A percentile compares a stretch with the other conserved stretches of the same genome.
These are phyloP conservation scores for Pseudocercospora fijiensis DNA, from an alignment of 2,329 filamentous ascomycete genomes.

Conservation along the genomic window DNA sequence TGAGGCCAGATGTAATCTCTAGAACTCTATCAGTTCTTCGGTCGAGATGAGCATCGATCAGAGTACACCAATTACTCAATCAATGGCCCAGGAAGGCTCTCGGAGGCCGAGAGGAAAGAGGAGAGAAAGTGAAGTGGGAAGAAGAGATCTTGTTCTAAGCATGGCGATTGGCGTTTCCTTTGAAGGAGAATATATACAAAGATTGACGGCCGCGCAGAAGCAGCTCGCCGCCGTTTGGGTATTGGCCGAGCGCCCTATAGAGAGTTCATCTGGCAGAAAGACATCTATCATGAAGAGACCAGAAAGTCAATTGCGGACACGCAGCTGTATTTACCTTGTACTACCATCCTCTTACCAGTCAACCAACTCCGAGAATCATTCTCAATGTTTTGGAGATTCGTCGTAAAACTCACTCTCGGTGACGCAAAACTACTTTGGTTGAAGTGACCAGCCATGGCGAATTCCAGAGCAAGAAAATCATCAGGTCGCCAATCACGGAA, in stretches of 20 bases:
- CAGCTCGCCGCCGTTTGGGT: neutral
- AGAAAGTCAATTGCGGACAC: neutral
- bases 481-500: too few species aligned
- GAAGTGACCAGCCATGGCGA: neutral
- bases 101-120: neutral
- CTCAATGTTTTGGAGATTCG: too few species aligned
- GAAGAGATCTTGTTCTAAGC: neutral
- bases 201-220: neutral
- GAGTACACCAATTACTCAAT: neutral
- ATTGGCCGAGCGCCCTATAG: neutral
- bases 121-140: neutral
- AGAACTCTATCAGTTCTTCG: neutral
- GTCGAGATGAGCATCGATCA: neutral
- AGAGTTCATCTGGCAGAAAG: neutral
- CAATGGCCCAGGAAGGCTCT: neutral
- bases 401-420: neutral
- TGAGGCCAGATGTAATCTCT: neutral
- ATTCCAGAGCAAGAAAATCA: neutral
- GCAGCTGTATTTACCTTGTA: neutral
- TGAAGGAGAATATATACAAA: neutral
- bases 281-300: neutral
- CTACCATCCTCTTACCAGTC: neutral
- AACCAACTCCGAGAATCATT: neutral
- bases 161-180: slow-evolving; percentile 4
- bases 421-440: neutral